A percentile compares a stretch with the other conserved stretches of the same genome.
Evolutionary conservation across 2,329 filamentous ascomycete species (phyloP).

Genomic region (Fusarium lyarnte): DNA sequence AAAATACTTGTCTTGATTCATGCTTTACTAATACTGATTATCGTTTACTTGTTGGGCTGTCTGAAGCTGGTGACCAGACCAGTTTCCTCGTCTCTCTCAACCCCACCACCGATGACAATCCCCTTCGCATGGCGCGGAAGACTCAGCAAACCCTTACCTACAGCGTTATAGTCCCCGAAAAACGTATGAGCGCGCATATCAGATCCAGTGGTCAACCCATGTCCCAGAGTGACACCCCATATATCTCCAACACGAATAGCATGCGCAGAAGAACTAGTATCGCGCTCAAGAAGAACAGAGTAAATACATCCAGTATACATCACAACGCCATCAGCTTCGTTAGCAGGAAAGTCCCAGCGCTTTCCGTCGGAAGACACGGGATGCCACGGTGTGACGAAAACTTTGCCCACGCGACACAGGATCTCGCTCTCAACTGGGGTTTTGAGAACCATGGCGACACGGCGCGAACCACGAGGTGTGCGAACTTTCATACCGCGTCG

Average conservation of each 20-base stretch:
- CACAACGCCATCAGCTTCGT: constrained; percentile 46
- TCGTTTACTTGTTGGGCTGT: background rate
- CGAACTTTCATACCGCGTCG: constrained; percentile 57
- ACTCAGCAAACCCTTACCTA: constrained; percentile 52
- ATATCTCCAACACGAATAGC: constrained; percentile 57
- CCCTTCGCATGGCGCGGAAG: constrained; percentile 52
- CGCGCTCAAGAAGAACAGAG: constrained; percentile 64
- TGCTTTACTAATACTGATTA: background rate
- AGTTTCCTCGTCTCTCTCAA: constrained; percentile 49
- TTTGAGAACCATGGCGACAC: constrained; percentile 61
- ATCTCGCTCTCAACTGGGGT: constrained; percentile 53
- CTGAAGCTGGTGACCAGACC: constrained; percentile 51
- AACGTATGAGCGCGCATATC: constrained; percentile 61
- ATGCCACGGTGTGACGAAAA: constrained; percentile 69
- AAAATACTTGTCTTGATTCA: background rate
- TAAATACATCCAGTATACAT: constrained; percentile 64
- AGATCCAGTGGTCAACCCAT: constrained; percentile 56
- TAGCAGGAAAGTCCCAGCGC: constrained; percentile 59
- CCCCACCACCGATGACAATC: constrained; percentile 55
- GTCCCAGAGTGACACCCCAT: constrained; percentile 68
- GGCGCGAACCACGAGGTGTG: constrained; percentile 60
- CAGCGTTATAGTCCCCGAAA: constrained; percentile 61
- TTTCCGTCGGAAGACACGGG: constrained; percentile 56
- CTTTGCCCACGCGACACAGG: constrained; percentile 57
- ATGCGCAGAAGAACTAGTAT: constrained; percentile 56